A percentile compares a stretch with the other conserved stretches of the same genome.
Evolutionary conservation across 495 filamentous ascomycete species (phyloP).

Genomic region (Physcia stellaris): DNA sequence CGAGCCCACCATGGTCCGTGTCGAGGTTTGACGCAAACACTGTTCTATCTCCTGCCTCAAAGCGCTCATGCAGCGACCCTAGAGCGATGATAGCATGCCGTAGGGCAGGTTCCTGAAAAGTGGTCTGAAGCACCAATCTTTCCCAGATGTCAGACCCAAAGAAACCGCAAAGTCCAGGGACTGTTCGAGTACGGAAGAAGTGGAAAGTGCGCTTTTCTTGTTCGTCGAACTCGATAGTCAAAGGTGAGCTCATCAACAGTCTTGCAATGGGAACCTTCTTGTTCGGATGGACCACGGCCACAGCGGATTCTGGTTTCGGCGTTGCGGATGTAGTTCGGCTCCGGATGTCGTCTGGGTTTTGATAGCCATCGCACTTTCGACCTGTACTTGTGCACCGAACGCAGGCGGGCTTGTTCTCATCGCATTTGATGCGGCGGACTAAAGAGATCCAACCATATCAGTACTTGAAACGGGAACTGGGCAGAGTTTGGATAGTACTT

Average conservation of each 20-base stretch:
- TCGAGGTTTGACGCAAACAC: slow-evolving; percentile 4
- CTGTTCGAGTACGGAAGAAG: slow-evolving; percentile 42
- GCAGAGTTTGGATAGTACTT: slow-evolving; percentile 2
- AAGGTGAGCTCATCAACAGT: too few species aligned
- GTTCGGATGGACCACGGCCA: too few species aligned
- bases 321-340: not conserved
- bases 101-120: slow-evolving; percentile 45
- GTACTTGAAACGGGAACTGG: not conserved
- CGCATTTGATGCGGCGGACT: slow-evolving; percentile 42
- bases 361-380: slow-evolving; percentile 30
- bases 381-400: slow-evolving; percentile 34
- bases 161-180: slow-evolving; percentile 45
- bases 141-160: slow-evolving; percentile 52
- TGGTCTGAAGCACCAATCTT: slow-evolving; percentile 39
- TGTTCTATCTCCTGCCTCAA: slow-evolving; percentile 25
- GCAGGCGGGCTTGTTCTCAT: slow-evolving; percentile 37
- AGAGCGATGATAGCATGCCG: slow-evolving; percentile 53
- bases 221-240: not conserved
- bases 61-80: slow-evolving; percentile 47
- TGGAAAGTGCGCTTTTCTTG: slow-evolving; percentile 43
- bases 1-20: slow-evolving; percentile 17
- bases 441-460: too few species aligned
- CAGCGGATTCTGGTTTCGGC: slow-evolving; percentile 3
- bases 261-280: too few species aligned
- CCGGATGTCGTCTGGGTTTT: too few species aligned